These are phyloP conservation scores for Extremus antarcticus DNA, from an alignment of 495 filamentous ascomycete genomes.

Conservation along the genomic window DNA sequence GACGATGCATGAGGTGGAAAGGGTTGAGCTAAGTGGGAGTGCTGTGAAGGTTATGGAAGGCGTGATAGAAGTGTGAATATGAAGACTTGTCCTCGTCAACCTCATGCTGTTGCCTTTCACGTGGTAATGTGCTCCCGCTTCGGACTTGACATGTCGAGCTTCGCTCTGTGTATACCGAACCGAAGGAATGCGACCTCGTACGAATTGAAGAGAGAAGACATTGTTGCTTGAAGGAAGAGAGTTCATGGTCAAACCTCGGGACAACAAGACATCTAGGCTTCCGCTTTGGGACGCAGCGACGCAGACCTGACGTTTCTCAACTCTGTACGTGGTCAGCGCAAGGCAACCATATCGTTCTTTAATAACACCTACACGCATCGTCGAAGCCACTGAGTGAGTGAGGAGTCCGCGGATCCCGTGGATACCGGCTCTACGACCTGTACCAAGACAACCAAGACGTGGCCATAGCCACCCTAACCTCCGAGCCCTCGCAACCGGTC, in stretches of 20 bases:
- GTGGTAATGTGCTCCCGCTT: too few relatives aligned
- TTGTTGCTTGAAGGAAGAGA: too few relatives aligned
- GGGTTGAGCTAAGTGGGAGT: conserved; percentile 24
- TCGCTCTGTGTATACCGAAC: too few relatives aligned
- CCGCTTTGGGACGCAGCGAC: not conserved
- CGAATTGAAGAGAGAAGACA: too few relatives aligned
- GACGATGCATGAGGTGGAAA: conserved; percentile 19
- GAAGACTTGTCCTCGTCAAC: not conserved
- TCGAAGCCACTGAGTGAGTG: not conserved
- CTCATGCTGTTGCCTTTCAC: too few relatives aligned
- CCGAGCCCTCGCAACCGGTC: too few relatives aligned
- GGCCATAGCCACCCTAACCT: too few relatives aligned
- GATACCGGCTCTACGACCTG: too few relatives aligned
- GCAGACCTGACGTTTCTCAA: not conserved
- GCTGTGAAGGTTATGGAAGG: conserved; percentile 32
- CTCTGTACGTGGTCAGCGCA: not conserved
- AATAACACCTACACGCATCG: not conserved
- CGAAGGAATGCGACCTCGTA: too few relatives aligned
- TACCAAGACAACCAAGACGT: too few relatives aligned
- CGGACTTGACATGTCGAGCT: too few relatives aligned
- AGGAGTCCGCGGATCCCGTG: not conserved
- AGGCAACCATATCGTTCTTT: too few relatives aligned
- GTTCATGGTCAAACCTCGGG: not conserved
- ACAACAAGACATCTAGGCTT: not conserved
- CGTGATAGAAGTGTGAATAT: not conserved